Percentiles rank a stretch among this genome's conserved stretches.
Conservation (phyloP, 2,329 filamentous ascomycete genomes). For the Xylariaceae sp. region DNA sequence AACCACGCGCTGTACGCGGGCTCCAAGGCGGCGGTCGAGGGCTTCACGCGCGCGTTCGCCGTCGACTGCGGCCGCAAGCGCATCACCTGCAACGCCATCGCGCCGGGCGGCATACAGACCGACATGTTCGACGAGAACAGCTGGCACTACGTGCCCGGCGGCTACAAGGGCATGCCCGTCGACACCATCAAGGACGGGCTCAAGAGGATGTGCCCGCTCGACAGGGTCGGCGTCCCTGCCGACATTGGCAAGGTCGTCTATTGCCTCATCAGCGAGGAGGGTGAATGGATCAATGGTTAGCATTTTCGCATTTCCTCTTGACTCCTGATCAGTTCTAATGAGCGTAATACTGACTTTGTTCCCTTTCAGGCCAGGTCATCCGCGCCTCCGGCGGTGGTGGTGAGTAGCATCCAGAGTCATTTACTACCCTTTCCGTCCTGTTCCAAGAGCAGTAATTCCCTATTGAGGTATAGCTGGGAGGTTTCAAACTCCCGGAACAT, state of each 20-base stretch:
- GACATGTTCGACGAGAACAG: constrained; percentile 77
- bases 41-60: constrained; percentile 71
- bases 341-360: constrained; percentile 4
- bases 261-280: constrained; percentile 58
- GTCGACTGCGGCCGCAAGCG: constrained; percentile 70
- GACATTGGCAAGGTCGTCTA: constrained; percentile 63
- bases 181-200: constrained; percentile 59
- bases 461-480: too few species aligned
- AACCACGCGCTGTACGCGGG: constrained; percentile 74
- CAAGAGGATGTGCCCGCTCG: constrained; percentile 60
- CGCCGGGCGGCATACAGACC: constrained; percentile 72
- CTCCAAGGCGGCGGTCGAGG: constrained; percentile 73
- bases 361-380: constrained; percentile 38
- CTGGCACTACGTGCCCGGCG: constrained; percentile 66
- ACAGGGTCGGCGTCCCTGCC: constrained; percentile 58
- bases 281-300: constrained; percentile 67
- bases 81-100: constrained; percentile 74
- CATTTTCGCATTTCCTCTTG: background rate
- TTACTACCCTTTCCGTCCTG: background rate
- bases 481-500: too few species aligned
- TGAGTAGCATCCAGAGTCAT: too few species aligned
- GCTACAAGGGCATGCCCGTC: constrained; percentile 52
- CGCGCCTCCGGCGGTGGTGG: constrained; percentile 38
- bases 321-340: background rate
- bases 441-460: too few species aligned